Conservation (phyloP, 768 basidiomycete species). For the Royoungia palumana region DNA sequence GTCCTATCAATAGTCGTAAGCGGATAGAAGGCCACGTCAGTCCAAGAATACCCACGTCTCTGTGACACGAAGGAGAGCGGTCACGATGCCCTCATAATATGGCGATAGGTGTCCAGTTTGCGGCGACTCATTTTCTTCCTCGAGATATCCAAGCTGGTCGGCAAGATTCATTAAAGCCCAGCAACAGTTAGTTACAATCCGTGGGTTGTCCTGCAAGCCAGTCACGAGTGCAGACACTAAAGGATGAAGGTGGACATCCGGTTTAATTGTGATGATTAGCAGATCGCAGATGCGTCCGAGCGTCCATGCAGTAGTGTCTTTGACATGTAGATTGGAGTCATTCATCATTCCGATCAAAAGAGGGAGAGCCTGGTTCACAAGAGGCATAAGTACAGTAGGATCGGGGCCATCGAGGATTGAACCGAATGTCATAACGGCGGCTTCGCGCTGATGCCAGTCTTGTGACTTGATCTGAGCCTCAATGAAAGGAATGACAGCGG, state of each 20-base stretch:
- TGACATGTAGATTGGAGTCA: constrained; percentile 80
- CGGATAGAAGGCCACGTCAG: not conserved
- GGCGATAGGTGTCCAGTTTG: constrained; percentile 71
- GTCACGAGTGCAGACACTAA: constrained; percentile 79
- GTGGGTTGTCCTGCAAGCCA: constrained; percentile 75
- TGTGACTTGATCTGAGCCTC: constrained; percentile 89
- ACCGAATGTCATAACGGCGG: constrained; percentile 97
- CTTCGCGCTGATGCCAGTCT: constrained; percentile 96
- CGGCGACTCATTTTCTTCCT: constrained; percentile 53
- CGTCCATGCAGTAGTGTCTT: constrained; percentile 98
- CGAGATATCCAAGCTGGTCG: constrained; percentile 78
- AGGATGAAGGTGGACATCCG: constrained; percentile 81
- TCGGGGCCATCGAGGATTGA: constrained; percentile 97
- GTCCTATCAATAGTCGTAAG: constrained; percentile 42
- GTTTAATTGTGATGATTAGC: constrained; percentile 80
- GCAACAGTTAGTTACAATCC: constrained; percentile 91
- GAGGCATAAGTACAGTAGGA: constrained; percentile 77
- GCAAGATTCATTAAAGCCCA: constrained; percentile 96
- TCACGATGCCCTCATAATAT: constrained; percentile 85
- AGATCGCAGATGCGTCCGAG: constrained; percentile 92
- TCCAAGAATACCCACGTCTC: constrained; percentile 59
- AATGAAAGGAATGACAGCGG: constrained; percentile 95
- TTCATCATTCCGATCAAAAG: constrained; percentile 95
- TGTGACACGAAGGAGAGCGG: constrained; percentile 79
- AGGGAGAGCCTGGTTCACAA: constrained; percentile 91